Evolutionary conservation across 1,139 yeast genomes (phyloP), one percentile per base, ranked within the genome.

Genomic region (Sugiyamaella japonica): DNA sequence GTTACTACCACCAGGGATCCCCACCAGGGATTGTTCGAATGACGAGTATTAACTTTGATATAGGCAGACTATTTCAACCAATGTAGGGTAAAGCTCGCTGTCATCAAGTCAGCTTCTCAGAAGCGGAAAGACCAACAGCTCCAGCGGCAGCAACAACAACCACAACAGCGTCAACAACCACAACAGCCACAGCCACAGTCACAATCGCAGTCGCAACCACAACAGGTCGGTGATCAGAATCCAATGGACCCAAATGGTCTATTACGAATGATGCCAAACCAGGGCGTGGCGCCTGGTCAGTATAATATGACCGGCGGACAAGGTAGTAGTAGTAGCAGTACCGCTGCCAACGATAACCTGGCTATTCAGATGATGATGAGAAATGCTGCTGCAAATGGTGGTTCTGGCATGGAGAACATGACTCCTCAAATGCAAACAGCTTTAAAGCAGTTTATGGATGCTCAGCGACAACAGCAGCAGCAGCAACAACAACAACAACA

Each of bases 11-110:
- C n/a, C n/a, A n/a, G n/a, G n/a, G n/a, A n/a, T n/a, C n/a, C n/a
- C n/a, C n/a, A n/a, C n/a, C n/a, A 12, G 16, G 8, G 38, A 13
- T 12, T n/a, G 7, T 3, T 40, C 10, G 25, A 38, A 20, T 15
- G n/a, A 7, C 15, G 36, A 31, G 13, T 25, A 25, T 16, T 12
- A 16, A 36, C 8, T 13, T 29, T 12, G 38, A 34, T 34, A 34
- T 34, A 48, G 66, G 57, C 53, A 13, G 67, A 64, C 39, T 64
- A 64, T 54, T 42, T 64, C 40, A 57, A 55, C 23, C 63, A 62
- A 48, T 65, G 67, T 47, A 56, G 61, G 28, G 56, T 55, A 46
- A 66, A 62, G 48, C 58, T 65, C 45, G 48, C 56, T 38, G 55
- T 59, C 17, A 64, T 65, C 31, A 60, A 58, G 39, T 64, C 61